Conservation (phyloP, 2,329 filamentous ascomycete genomes). For the Pseudopyricularia javanii region DNA sequence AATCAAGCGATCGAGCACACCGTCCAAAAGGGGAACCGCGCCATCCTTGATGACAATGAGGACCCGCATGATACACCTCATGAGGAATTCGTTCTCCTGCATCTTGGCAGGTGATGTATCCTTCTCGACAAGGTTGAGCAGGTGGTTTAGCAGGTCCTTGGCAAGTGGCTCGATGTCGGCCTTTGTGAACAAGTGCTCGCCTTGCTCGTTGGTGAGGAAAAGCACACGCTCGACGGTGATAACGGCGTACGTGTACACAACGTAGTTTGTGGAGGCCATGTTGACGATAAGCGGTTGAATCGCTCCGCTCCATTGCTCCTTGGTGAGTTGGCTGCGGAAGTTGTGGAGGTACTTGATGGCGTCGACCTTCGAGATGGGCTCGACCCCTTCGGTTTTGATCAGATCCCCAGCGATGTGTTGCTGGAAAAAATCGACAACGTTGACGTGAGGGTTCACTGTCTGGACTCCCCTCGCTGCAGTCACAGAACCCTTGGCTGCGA, state of each 20-base stretch:
- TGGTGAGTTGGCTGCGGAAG: conserved; percentile 88
- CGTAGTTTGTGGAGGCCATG: conserved; percentile 79
- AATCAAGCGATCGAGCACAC: conserved; percentile 71
- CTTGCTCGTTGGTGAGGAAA: conserved; percentile 65
- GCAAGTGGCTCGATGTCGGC: conserved; percentile 69
- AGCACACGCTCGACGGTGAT: conserved; percentile 93
- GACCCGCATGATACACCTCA: conserved; percentile 97
- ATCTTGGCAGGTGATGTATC: conserved; percentile 79
- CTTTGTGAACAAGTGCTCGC: conserved; percentile 68
- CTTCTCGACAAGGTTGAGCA: conserved; percentile 85
- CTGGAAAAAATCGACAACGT: conserved; percentile 92
- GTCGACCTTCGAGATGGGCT: conserved; percentile 89
- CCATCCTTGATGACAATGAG: conserved; percentile 86
- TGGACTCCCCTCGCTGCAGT: conserved; percentile 85
- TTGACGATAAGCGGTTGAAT: conserved; percentile 87
- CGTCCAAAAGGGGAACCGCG: conserved; percentile 60
- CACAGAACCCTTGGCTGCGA: conserved; percentile 81
- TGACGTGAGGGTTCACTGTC: conserved; percentile 74
- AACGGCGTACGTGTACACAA: conserved; percentile 94
- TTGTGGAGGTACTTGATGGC: conserved; percentile 97
- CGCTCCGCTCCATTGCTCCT: conserved; percentile 81
- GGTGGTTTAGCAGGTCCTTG: conserved; percentile 75
- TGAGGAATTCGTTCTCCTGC: conserved; percentile 96
- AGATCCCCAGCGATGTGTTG: conserved; percentile 85
- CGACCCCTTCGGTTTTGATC: conserved; percentile 51